Base-by-base conservation (phyloP, 169 alveolate genomes). In the Cystoisospora suis region DNA sequence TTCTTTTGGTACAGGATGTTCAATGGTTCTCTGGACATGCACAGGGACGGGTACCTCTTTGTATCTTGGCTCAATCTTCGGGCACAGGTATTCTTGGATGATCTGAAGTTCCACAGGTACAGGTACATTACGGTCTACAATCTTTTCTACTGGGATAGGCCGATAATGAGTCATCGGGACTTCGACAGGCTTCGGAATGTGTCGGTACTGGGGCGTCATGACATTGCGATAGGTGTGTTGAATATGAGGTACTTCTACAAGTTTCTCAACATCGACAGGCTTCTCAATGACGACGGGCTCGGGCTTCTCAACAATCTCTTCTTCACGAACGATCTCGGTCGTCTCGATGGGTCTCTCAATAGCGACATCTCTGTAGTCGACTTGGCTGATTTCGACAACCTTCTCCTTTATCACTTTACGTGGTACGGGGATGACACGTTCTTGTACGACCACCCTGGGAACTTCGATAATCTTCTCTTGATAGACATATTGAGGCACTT, bases 151-250 rank as follows among this genome's bases (percentile, higher is more conserved):
- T 27, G 98, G 98, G 86, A 97, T 95, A 34, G 97, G 97, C 27
- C 98, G 94, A 93, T 96, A 95, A 87, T 96, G 98, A 77, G 98
- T 96, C 94, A 97, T 96, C 7, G 98, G 98, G 23, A 97, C 98
- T 92, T 97, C 98, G 40, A 97, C 98, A 7, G 98, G 98, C 81
- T 97, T 96, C 23, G 98, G 98, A n/a, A 97, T 97, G 61, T 97
- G 97, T 87, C 98, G 96, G 94, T 97, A 97, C 90, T 97, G 98
- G 5, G 98, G 96, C 42, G 96, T 94, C 85, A 95, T 95, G 85
- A 96, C 97, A 86, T 96, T 96, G 94, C 95, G 94, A 93, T 96
- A 96, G 32, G 93, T 94, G 94, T 96, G 98, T 94, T 96, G 95
- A 53, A 97, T 95, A 85, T 97, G 98, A 42, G 98, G 98, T n/a